Percentiles rank a stretch among this genome's conserved stretches.
Evolutionary conservation across 1,139 yeast genomes (phyloP).

Genomic region (Yamadazyma spencermartinsiae): DNA sequence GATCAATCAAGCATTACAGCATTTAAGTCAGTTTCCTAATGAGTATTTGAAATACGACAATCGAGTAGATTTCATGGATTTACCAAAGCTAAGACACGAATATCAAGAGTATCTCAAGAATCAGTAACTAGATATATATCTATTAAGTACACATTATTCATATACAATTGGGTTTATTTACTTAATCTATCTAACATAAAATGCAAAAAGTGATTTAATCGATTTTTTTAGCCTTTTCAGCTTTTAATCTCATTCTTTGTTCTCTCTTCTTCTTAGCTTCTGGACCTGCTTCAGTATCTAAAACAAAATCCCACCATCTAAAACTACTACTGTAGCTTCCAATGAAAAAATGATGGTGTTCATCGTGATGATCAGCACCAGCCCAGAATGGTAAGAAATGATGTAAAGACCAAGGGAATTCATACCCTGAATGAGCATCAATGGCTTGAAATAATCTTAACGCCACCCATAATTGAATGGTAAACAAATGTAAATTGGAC

Average conservation of each 20-base stretch:
- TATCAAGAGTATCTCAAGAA: slow-evolving; percentile 37
- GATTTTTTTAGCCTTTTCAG: slow-evolving; percentile 22
- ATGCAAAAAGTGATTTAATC: not conserved
- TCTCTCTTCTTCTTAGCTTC: slow-evolving; percentile 42
- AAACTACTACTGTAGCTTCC: slow-evolving; percentile 48
- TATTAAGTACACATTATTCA: not conserved
- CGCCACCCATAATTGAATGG: slow-evolving; percentile 44
- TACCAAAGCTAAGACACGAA: slow-evolving; percentile 39
- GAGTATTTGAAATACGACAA: slow-evolving; percentile 45
- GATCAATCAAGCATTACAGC: slow-evolving; percentile 47
- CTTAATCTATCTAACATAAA: not conserved
- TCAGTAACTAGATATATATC: not conserved
- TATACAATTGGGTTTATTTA: not conserved
- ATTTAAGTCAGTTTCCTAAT: slow-evolving; percentile 47
- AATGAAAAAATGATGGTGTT: slow-evolving; percentile 88
- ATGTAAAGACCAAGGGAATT: slow-evolving; percentile 93
- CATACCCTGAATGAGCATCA: slow-evolving; percentile 96
- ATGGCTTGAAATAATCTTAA: slow-evolving; percentile 81
- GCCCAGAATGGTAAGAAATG: slow-evolving; percentile 95
- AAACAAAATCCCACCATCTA: slow-evolving; percentile 49
- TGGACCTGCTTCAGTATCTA: slow-evolving; percentile 48
- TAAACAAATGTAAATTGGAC: slow-evolving; percentile 42
- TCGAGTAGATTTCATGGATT: slow-evolving; percentile 47
- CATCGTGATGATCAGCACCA: slow-evolving; percentile 97
- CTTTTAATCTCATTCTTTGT: slow-evolving; percentile 30